Conservation (phyloP, 2,329 filamentous ascomycete genomes). For the Pestalotiopsis sp. region DNA sequence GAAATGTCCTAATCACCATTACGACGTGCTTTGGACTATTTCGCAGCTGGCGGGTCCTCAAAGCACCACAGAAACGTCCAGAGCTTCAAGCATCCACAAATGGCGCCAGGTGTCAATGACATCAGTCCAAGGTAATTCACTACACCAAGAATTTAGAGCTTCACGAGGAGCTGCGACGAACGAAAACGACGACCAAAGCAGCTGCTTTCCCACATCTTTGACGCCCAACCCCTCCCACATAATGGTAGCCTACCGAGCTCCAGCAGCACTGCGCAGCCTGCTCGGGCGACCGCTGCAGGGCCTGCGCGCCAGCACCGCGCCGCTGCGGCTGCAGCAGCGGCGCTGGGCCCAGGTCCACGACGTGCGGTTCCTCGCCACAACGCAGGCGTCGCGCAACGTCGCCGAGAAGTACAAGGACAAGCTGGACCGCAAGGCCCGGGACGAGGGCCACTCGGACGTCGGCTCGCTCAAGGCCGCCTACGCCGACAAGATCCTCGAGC, state of each 20-base stretch:
- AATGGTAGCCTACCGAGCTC: slow-evolving; percentile 10
- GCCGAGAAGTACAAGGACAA: slow-evolving; percentile 86
- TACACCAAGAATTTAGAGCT: background rate
- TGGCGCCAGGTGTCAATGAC: background rate
- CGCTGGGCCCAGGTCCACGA: slow-evolving; percentile 93
- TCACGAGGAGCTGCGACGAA: background rate
- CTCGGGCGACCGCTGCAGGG: slow-evolving; percentile 31
- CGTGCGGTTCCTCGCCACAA: slow-evolving; percentile 84
- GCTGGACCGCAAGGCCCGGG: slow-evolving; percentile 76
- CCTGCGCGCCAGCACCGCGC: slow-evolving; percentile 22
- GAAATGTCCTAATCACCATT: no score
- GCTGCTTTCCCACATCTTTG: background rate
- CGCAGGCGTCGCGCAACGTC: slow-evolving; percentile 65
- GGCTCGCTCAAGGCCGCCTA: slow-evolving; percentile 80
- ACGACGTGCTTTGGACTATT: no score
- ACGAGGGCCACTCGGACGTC: slow-evolving; percentile 69
- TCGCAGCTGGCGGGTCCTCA: background rate
- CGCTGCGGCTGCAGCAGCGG: slow-evolving; percentile 54
- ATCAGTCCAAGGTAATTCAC: background rate
- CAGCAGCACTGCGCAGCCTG: slow-evolving; percentile 47
- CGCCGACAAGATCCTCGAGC: slow-evolving; percentile 74
- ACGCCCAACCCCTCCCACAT: background rate
- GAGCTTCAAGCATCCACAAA: background rate
- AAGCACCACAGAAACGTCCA: background rate
- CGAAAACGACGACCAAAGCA: background rate